Percentiles rank a stretch among this genome's conserved stretches.
Conservation (phyloP, 192 early-diverging fungal species). For the Umbelopsis isabellina region DNA sequence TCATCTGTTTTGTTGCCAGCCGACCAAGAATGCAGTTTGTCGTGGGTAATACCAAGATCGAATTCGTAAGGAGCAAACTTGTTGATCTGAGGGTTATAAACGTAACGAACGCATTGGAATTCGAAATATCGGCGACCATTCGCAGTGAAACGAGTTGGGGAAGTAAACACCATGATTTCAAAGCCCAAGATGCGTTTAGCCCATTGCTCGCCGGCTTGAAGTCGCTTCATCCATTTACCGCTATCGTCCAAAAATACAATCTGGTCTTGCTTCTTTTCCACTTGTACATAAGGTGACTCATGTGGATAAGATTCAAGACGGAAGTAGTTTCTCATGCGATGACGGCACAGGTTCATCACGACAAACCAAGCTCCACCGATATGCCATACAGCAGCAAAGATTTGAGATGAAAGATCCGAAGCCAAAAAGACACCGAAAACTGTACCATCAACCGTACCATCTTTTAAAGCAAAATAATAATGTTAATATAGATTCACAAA, state of each 20-base stretch:
- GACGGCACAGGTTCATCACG: slow-evolving; percentile 47
- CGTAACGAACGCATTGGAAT: slow-evolving; percentile 79
- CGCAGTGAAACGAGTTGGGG: slow-evolving; percentile 42
- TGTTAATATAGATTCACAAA: neutral
- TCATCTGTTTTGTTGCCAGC: slow-evolving; percentile 57
- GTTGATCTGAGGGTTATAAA: slow-evolving; percentile 51
- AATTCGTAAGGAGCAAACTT: slow-evolving; percentile 62
- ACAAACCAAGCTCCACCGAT: slow-evolving; percentile 72
- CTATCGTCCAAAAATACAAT: slow-evolving; percentile 57
- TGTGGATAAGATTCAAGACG: slow-evolving; percentile 59
- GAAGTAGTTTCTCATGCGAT: slow-evolving; percentile 70
- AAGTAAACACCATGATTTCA: slow-evolving; percentile 48
- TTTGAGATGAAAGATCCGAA: slow-evolving; percentile 59
- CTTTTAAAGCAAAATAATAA: slow-evolving; percentile 22
- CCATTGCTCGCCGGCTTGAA: slow-evolving; percentile 39
- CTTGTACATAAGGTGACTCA: slow-evolving; percentile 52
- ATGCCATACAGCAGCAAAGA: slow-evolving; percentile 79
- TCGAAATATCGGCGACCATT: slow-evolving; percentile 64
- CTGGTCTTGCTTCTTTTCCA: slow-evolving; percentile 55
- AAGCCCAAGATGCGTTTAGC: slow-evolving; percentile 35
- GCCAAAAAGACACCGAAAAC: slow-evolving; percentile 62
- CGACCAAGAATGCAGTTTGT: slow-evolving; percentile 43
- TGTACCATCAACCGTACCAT: slow-evolving; percentile 54
- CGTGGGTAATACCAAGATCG: slow-evolving; percentile 62
- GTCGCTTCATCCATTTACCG: slow-evolving; percentile 40